Evolutionary conservation across 345 rosid genomes (phyloP).

Genomic region (Anastatica hierochuntica): DNA sequence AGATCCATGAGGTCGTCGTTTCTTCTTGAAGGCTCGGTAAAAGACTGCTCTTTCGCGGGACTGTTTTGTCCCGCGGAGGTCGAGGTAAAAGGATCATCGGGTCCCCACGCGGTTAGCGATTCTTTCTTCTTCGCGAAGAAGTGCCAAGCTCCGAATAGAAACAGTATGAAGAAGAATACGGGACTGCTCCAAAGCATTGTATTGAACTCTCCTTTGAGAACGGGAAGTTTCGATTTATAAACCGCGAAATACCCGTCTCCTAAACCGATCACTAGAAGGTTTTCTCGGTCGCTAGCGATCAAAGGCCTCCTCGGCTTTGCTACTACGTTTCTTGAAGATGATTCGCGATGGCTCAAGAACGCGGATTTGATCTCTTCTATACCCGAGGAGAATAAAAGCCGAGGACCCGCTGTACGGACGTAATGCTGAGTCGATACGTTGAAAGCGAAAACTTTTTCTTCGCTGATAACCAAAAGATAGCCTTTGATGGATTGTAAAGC

Average conservation of each 20-base stretch:
- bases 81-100: slow-evolving; percentile 72
- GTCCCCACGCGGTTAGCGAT: slow-evolving; percentile 81
- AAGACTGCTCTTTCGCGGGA: slow-evolving; percentile 38
- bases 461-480: slow-evolving; percentile 51
- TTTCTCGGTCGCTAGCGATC: slow-evolving; percentile 73
- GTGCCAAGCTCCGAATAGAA: slow-evolving; percentile 88
- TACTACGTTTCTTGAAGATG: slow-evolving; percentile 6
- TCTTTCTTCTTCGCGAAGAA: slow-evolving; percentile 97
- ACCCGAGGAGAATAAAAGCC: slow-evolving; percentile 59
- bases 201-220: slow-evolving; percentile 52
- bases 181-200: slow-evolving; percentile 85
- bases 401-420: slow-evolving; percentile 56
- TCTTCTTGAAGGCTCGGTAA: slow-evolving; percentile 57
- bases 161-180: slow-evolving; percentile 65
- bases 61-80: slow-evolving; percentile 40
- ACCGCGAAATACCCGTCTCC: slow-evolving; percentile 67
- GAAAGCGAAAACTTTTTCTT: slow-evolving; percentile 54
- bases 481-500: slow-evolving; percentile 77
- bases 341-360: slow-evolving; percentile 42
- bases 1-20: slow-evolving; percentile 53
- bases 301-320: slow-evolving; percentile 40
- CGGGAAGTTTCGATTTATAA: slow-evolving; percentile 65
- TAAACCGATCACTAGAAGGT: slow-evolving; percentile 66
- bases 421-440: slow-evolving; percentile 82
- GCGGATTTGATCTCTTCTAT: slow-evolving; percentile 70